Evolutionary conservation across 495 filamentous ascomycete species (phyloP).

Genomic region (Amphirosellinia nigrospora): DNA sequence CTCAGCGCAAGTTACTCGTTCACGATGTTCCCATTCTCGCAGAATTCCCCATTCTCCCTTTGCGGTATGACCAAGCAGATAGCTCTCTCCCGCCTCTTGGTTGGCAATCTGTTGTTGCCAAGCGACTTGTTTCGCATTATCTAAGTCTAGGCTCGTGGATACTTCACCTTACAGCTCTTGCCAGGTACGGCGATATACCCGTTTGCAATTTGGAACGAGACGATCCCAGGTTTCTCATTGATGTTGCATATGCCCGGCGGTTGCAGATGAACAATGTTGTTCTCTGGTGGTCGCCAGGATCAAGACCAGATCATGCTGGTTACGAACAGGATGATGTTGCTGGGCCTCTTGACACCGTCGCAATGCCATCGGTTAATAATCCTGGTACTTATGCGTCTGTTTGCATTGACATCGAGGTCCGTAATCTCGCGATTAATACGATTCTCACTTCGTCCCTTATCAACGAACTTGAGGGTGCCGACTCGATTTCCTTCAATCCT

Average conservation of each 20-base stretch:
- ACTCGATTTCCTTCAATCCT: constrained; percentile 79
- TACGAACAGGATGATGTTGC: constrained; percentile 93
- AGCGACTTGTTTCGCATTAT: constrained; percentile 85
- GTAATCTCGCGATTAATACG: constrained; percentile 96
- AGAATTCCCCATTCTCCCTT: constrained; percentile 81
- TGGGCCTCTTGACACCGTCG: constrained; percentile 82
- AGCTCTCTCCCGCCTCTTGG: constrained; percentile 87
- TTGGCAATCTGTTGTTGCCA: constrained; percentile 90
- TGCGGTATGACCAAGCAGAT: constrained; percentile 82
- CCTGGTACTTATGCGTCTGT: constrained; percentile 94
- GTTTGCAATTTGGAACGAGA: constrained; percentile 94
- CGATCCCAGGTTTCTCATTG: constrained; percentile 92
- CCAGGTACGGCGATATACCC: constrained; percentile 91
- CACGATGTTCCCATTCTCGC: constrained; percentile 85
- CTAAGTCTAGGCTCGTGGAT: constrained; percentile 92
- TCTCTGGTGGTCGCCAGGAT: constrained; percentile 93
- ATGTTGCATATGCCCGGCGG: constrained; percentile 90
- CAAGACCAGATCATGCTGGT: constrained; percentile 92
- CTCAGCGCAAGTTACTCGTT: constrained; percentile 76
- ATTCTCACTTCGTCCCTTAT: constrained; percentile 97
- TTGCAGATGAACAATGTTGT: constrained; percentile 92
- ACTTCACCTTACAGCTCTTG: constrained; percentile 80
- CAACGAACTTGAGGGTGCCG: constrained; percentile 91
- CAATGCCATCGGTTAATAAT: constrained; percentile 92
- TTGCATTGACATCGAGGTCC: constrained; percentile 93